Percentiles rank a stretch among this genome's conserved stretches.
Conservation (phyloP, 2,329 filamentous ascomycete species). For the Nemania sp. region DNA sequence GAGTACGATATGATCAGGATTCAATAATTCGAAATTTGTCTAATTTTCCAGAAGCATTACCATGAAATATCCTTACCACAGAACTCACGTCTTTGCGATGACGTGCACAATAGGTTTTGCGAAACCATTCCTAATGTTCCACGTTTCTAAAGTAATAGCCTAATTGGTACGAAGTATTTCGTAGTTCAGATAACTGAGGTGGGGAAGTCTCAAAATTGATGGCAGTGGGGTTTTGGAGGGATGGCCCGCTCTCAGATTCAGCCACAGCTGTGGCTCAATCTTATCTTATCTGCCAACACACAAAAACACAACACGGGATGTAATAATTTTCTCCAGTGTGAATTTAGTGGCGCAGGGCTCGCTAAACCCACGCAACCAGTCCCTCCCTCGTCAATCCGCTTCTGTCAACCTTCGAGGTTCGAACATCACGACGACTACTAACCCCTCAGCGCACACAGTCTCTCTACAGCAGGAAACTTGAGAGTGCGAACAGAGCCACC, state of each 20-base stretch:
- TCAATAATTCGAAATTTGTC: too few species aligned
- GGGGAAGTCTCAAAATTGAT: too few species aligned
- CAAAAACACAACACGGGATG: constrained; percentile 22
- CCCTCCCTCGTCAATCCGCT: constrained; percentile 32
- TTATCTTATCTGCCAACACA: constrained; percentile 25
- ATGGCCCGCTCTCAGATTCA: neutral
- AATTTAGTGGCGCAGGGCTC: constrained; percentile 37
- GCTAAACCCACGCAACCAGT: constrained; percentile 33
- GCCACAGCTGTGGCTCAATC: constrained; percentile 23
- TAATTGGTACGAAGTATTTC: too few species aligned
- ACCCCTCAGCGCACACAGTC: constrained; percentile 44
- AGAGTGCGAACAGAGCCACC: constrained; percentile 52
- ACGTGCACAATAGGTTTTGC: too few species aligned
- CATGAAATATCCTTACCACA: too few species aligned
- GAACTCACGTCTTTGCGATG: too few species aligned
- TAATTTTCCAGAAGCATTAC: too few species aligned
- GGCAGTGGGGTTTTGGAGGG: too few species aligned
- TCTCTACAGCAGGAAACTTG: constrained; percentile 49
- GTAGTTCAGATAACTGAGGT: too few species aligned
- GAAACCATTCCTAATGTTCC: too few species aligned
- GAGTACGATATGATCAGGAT: too few species aligned
- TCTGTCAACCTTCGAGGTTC: constrained; percentile 33
- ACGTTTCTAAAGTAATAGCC: too few species aligned
- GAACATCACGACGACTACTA: constrained; percentile 45
- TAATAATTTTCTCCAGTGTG: constrained; percentile 34